These are phyloP conservation scores for Penicillium turbatum DNA, from an alignment of 495 filamentous ascomycete genomes.

Conservation along the genomic window DNA sequence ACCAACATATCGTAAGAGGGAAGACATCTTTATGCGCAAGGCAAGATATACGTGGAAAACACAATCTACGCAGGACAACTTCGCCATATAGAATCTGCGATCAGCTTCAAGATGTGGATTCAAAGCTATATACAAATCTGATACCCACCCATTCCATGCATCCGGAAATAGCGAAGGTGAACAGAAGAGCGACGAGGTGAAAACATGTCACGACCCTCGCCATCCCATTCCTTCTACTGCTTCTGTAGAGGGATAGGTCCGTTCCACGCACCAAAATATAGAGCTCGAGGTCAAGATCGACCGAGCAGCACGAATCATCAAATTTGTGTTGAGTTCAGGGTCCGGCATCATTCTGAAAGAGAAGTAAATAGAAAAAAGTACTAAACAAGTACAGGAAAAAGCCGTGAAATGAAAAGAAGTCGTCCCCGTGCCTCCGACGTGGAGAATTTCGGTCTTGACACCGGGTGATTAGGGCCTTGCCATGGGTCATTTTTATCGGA, in stretches of 20 bases:
- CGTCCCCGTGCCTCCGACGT: conserved; percentile 10
- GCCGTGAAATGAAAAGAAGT: conserved; percentile 16
- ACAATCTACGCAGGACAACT: not conserved
- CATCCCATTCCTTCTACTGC: not conserved
- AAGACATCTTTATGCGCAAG: not conserved
- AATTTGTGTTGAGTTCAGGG: conserved; percentile 6
- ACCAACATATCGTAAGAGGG: too few species aligned
- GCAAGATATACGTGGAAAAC: too few species aligned
- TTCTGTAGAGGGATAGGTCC: not conserved
- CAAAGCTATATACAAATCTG: conserved; percentile 28
- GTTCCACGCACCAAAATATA: conserved; percentile 1
- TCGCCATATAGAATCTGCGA: not conserved
- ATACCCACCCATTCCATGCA: not conserved
- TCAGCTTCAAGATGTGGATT: conserved; percentile 23
- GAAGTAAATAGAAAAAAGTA: conserved; percentile 10
- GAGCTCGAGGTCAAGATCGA: conserved; percentile 1
- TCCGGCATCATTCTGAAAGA: conserved; percentile 8
- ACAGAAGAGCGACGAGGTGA: not conserved
- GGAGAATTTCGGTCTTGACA: conserved; percentile 1
- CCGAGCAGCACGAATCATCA: conserved; percentile 10
- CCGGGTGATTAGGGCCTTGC: not conserved
- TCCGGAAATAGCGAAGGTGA: conserved; percentile 1
- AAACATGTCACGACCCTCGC: not conserved
- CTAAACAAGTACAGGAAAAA: conserved; percentile 17
- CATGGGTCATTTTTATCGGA: not conserved